These are phyloP conservation scores for Paracamarosporium sp. DNA, from an alignment of 2,329 filamentous ascomycete genomes.

Conservation along the genomic window DNA sequence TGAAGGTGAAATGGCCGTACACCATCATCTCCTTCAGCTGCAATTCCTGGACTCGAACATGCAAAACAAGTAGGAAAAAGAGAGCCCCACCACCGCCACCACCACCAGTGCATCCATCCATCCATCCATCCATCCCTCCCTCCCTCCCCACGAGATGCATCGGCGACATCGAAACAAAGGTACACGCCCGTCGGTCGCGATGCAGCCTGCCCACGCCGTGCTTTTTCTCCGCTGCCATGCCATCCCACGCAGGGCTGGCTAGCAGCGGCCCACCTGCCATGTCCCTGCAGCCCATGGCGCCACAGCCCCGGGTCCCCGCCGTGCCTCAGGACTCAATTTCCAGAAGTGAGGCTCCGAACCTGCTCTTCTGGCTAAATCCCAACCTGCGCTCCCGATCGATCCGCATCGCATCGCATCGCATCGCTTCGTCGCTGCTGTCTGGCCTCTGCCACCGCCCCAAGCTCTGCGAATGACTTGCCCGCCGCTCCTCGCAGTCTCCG, in stretches of 20 bases:
- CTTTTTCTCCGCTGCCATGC: neutral
- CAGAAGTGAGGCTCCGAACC: conserved; percentile 8
- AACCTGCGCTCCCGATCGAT: conserved; percentile 18
- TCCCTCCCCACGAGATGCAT: no score
- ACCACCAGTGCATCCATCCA: no score
- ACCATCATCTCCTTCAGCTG: no score
- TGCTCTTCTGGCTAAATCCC: conserved; percentile 12
- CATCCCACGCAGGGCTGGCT: conserved; percentile 6
- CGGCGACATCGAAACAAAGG: no score
- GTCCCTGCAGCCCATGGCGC: conserved; percentile 12
- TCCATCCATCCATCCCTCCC: neutral
- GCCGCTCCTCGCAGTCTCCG: neutral
- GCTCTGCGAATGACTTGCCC: no score
- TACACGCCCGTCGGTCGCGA: neutral
- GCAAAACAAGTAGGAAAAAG: no score
- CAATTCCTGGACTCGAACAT: no score
- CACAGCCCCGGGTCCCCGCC: conserved; percentile 7
- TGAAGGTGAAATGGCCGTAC: no score
- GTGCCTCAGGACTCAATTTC: conserved; percentile 1
- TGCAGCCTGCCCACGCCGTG: neutral
- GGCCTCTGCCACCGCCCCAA: no score
- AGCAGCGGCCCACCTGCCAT: conserved; percentile 2
- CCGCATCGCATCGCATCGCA: no score
- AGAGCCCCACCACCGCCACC: no score
- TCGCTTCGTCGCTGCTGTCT: neutral